Evolutionary conservation across 2,329 filamentous ascomycete genomes (phyloP), one percentile per base, ranked within the genome.

Genomic region (Pezicula carpinea): DNA sequence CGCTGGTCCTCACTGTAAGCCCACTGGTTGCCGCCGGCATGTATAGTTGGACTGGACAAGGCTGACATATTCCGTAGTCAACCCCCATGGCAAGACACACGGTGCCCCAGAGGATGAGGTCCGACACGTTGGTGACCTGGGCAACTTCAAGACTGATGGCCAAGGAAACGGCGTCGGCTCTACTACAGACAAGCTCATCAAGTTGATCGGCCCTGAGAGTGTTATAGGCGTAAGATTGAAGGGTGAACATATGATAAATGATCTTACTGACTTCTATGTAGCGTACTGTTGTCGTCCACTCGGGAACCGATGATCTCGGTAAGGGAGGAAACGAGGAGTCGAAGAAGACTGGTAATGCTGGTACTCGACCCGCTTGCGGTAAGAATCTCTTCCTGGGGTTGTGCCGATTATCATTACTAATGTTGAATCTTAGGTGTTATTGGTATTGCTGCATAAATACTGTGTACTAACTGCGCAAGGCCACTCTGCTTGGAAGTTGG

Each of bases 321-420:
- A 88, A 87, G 79, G 90, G 90, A 64, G 88, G 75, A 61, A 84
- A 88, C 75, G 89, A 92, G 74, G 90, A 97, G 78, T 96, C 89
- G 65, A 89, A 95, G 79, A 96, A 95, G 85, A 99, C 93, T 57
- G 93, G 93, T 60, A 99, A 97, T 70, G 93, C 93, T 67, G 93
- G 93, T 64, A 70, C 76, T 61, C 89, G 93, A 67, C 93, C 93
- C 67, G 93, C 93, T 68, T 99, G 93, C 75, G 93, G 93, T 88
- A 80, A 67, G 80, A 71, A 46, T 42, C 32, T 46, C 34, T 33
- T 42, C 43, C 15, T 49, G 22, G 21, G 42, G 26, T 15, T 21
- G 23, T 39, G 1, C 2, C 26, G 21, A 21, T 42, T 17, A 15
- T 1, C 13, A 29, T 36, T 39, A 35, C 50, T 59, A 18, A 57